phyloP scores from a whole-genome alignment of 208 protist genomes.

The Endotrypanum monterogeii region DNA sequence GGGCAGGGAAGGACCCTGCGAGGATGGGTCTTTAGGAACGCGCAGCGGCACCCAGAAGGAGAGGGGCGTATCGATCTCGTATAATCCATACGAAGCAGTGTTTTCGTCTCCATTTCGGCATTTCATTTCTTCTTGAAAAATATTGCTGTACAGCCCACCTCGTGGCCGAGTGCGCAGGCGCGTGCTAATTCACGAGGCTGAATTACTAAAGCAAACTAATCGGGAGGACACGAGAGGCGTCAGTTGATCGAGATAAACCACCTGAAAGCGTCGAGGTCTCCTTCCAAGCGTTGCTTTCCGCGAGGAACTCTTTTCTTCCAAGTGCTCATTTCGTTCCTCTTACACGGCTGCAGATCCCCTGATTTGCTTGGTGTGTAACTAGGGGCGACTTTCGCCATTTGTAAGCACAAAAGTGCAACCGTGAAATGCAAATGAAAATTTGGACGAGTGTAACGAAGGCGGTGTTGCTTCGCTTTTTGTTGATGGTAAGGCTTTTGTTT shows the following conservation, averaged over 20 bases:
- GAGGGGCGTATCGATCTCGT: neutral
- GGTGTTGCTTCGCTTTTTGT: neutral
- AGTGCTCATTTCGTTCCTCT: neutral
- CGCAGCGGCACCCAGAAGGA: neutral
- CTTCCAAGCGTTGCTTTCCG: neutral
- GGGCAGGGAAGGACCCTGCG: constrained; percentile 76
- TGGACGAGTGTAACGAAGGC: neutral
- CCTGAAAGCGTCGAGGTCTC: too few relatives aligned
- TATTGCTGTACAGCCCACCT: neutral
- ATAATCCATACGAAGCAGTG: neutral
- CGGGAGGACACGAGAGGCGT: neutral
- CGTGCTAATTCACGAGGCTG: neutral
- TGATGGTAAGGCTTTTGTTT: too few relatives aligned
- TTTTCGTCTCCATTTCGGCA: neutral
- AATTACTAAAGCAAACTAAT: neutral
- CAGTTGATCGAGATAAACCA: too few relatives aligned
- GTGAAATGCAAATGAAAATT: neutral
- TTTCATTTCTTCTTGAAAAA: neutral
- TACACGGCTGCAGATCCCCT: neutral
- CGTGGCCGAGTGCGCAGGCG: neutral
- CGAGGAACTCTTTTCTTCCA: neutral
- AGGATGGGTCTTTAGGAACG: constrained; percentile 63
- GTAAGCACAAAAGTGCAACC: neutral
- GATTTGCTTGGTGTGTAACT: too few relatives aligned
- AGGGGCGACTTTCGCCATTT: neutral